A percentile compares a stretch with the other conserved stretches of the same genome.
Evolutionary conservation across 495 filamentous ascomycete species (phyloP).

Genomic region (Podospora comata): DNA sequence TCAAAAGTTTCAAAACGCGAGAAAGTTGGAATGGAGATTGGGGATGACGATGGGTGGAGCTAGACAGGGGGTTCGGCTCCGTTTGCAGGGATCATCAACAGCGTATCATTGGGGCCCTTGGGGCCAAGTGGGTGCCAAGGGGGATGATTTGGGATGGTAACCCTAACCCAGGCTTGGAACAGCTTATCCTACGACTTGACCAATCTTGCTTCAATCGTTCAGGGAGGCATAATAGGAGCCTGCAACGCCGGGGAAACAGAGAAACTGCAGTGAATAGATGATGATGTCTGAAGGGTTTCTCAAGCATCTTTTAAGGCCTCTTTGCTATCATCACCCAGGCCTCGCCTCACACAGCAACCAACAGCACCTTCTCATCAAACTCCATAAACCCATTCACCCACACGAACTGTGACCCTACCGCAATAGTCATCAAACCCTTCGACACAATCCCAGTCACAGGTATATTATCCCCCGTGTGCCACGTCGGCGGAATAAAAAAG

Average conservation of each 20-base stretch:
- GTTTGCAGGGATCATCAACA: not conserved
- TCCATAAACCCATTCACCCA: constrained; percentile 23
- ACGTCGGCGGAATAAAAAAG: constrained; percentile 23
- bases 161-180: not conserved
- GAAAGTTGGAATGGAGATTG: not conserved
- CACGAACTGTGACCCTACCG: constrained; percentile 5
- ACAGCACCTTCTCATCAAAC: constrained; percentile 17
- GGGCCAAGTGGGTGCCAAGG: not conserved
- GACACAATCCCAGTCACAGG: constrained; percentile 10
- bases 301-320: too few species aligned
- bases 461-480: constrained; percentile 6
- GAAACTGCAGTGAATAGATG: too few species aligned
- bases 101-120: not conserved
- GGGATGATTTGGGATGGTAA: not conserved
- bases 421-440: constrained; percentile 1
- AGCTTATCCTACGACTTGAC: too few species aligned
- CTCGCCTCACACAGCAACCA: not conserved
- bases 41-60: not conserved
- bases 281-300: too few species aligned
- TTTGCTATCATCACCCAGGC: not conserved
- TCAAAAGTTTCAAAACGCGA: not conserved
- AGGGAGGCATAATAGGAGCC: too few species aligned
- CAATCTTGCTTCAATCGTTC: too few species aligned
- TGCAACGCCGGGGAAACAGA: too few species aligned
- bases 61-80: not conserved